Evolutionary conservation across 2,329 filamentous ascomycete genomes (phyloP).

Genomic region (Fonsecaea monophora): DNA sequence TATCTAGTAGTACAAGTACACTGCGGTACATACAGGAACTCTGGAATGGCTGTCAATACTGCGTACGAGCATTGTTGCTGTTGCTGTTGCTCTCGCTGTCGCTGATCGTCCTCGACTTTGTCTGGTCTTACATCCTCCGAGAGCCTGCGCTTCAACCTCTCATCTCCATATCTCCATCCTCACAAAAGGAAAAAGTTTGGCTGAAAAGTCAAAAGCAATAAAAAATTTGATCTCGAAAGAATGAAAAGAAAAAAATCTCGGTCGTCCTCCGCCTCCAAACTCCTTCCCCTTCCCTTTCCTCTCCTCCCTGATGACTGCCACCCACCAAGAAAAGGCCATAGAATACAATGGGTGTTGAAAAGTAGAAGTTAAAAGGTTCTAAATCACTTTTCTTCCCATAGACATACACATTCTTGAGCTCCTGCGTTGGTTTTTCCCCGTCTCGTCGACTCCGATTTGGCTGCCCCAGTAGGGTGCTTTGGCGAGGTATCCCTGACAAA

Average conservation of each 20-base stretch:
- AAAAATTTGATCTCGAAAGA: conserved; percentile 14
- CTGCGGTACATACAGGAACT: conserved; percentile 3
- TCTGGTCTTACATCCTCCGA: background rate
- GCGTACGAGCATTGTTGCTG: too few relatives aligned
- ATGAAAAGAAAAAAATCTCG: conserved; percentile 13
- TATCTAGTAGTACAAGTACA: too few relatives aligned
- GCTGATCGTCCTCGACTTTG: background rate
- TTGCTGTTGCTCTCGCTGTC: background rate
- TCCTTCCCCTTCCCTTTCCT: background rate
- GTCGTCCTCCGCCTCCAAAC: background rate
- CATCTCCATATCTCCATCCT: background rate
- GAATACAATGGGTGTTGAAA: conserved; percentile 29
- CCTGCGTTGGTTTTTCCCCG: conserved; percentile 26
- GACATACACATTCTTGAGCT: conserved; percentile 31
- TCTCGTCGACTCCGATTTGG: conserved; percentile 9
- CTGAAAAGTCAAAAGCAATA: conserved; percentile 11
- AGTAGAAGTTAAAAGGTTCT: conserved; percentile 29
- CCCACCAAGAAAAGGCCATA: conserved; percentile 27
- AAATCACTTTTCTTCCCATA: conserved; percentile 29
- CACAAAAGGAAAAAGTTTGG: background rate
- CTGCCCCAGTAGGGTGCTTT: conserved; percentile 4
- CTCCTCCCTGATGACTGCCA: background rate
- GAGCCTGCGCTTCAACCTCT: background rate
- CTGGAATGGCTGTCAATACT: background rate
- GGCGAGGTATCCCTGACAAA: conserved; percentile 23